phyloP scores from a whole-genome alignment of 1,139 yeast species.

The Blastobotrys elegans region DNA sequence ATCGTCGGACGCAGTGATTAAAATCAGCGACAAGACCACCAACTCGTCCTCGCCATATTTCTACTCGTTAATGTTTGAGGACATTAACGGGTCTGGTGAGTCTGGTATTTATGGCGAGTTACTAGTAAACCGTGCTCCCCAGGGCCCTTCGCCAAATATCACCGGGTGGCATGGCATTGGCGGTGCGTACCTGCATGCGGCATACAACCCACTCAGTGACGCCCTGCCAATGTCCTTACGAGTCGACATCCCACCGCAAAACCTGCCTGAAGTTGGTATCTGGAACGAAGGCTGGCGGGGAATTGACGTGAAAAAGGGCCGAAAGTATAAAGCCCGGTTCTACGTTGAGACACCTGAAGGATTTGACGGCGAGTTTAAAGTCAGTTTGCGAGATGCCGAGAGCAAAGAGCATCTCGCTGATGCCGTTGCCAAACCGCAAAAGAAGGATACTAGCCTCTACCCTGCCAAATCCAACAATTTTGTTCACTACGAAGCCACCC shows the following conservation, averaged over 20 bases:
- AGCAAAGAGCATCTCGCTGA: not conserved
- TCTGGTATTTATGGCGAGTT: slow-evolving; percentile 11
- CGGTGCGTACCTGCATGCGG: slow-evolving; percentile 5
- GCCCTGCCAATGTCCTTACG: slow-evolving; percentile 1
- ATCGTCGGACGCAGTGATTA: not conserved
- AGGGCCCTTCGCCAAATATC: slow-evolving; percentile 7
- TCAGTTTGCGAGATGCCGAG: slow-evolving; percentile 2
- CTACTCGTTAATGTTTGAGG: slow-evolving; percentile 12
- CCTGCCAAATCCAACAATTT: slow-evolving; percentile 8
- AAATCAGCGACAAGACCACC: slow-evolving; percentile 5
- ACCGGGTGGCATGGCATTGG: slow-evolving; percentile 9
- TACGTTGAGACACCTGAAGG: slow-evolving; percentile 10
- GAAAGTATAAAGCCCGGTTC: slow-evolving; percentile 12
- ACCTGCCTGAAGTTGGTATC: slow-evolving; percentile 7
- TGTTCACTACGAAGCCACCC: slow-evolving; percentile 9
- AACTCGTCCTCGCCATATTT: slow-evolving; percentile 12
- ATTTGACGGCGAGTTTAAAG: slow-evolving; percentile 10
- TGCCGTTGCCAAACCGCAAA: slow-evolving; percentile 8
- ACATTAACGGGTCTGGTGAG: slow-evolving; percentile 11
- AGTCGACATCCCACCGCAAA: slow-evolving; percentile 2
- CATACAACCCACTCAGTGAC: slow-evolving; percentile 3
- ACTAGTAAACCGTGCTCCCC: slow-evolving; percentile 12
- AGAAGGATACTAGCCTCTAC: slow-evolving; percentile 5
- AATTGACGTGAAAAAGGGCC: slow-evolving; percentile 11
- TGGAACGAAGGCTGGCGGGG: slow-evolving; percentile 12